Evolutionary conservation across 1,284 basidiomycete species (phyloP), one percentile per base, ranked within the genome.

Genomic region (Pholiota adiposa): DNA sequence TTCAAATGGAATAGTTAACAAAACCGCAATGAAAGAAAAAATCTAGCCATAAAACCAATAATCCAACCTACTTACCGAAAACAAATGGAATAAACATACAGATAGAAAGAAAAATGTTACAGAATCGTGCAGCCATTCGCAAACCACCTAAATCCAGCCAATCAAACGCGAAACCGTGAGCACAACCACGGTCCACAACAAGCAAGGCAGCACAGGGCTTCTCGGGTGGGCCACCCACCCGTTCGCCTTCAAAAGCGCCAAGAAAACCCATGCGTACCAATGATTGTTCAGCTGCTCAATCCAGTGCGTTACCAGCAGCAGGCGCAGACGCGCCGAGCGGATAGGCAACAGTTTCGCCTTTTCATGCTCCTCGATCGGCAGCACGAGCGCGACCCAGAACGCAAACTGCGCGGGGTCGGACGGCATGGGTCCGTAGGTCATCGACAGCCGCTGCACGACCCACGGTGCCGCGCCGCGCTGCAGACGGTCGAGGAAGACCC

Each of bases 281-380:
- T 80, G 79, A 68, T 72, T 77, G 65, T 77, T 78, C 49, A 82
- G 70, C 66, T 79, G 76, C 68, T 97, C 94, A 67, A 98, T 96
- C 96, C 96, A 98, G 70, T 94, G 90, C 38, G 94, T 92, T 59
- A 97, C 89, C 65, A 98, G 80, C 60, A 90, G 81, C 51, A 98
- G 76, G 34, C 96, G 83, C 62, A 96, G 77, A 25, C 90, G 83
- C 1, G 92, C 82, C 58, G 88, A 92, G 62, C 90, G 87, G 61
- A 97, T 92, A 2, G 95, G 93, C n/a, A 98, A 78, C n/a, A 98
- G 79, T 66, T 93, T 92, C 18, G 93, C 92, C 75, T 97, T 97
- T 78, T 97, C 94, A 68, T 90, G 85, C 66, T 97, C 94, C 71
- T 97, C 94, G 68, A 98, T 95, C n/a, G 96, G 96, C 62, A 98